Evolutionary conservation across 345 rosid genomes (phyloP).

Genomic region (Syzygium jambos): DNA sequence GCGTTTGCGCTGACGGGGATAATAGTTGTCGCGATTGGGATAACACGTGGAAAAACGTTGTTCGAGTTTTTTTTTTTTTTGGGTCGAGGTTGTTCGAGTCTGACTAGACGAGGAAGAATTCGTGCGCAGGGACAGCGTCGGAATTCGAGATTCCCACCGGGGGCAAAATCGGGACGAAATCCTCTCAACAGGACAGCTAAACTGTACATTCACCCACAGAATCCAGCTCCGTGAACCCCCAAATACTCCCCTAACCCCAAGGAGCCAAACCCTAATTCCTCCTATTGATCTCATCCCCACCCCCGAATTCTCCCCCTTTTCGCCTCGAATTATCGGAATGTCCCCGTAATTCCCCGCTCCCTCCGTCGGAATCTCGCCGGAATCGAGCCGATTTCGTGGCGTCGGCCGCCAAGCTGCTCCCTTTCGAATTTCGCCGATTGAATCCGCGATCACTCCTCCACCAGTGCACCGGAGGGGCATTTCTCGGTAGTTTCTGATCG

Average conservation of each 20-base stretch:
- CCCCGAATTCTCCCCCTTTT: not conserved
- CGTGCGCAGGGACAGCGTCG: not conserved
- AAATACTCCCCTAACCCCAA: not conserved
- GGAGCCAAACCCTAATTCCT: not conserved
- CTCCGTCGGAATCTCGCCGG: not conserved
- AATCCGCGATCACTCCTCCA: not conserved
- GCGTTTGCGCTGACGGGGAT: not conserved
- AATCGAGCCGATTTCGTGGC: not conserved
- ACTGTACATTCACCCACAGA: not conserved
- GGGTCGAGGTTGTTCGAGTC: not conserved
- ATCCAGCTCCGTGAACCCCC: constrained; percentile 3
- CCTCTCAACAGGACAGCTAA: not conserved
- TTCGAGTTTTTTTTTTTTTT: no score
- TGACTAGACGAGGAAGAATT: not conserved
- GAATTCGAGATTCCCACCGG: not conserved
- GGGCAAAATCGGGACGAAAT: not conserved
- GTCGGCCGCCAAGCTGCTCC: not conserved
- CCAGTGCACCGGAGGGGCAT: not conserved
- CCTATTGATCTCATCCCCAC: not conserved
- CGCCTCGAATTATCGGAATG: not conserved
- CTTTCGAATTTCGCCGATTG: not conserved
- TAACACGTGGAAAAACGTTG: not conserved
- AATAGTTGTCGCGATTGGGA: not conserved
- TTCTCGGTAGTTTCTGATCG: not conserved
- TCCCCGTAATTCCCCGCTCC: not conserved